A percentile compares a stretch with the other conserved stretches of the same genome.
phyloP scores from a whole-genome alignment of 2,329 filamentous ascomycete species.

The Ceratocystis papillata region DNA sequence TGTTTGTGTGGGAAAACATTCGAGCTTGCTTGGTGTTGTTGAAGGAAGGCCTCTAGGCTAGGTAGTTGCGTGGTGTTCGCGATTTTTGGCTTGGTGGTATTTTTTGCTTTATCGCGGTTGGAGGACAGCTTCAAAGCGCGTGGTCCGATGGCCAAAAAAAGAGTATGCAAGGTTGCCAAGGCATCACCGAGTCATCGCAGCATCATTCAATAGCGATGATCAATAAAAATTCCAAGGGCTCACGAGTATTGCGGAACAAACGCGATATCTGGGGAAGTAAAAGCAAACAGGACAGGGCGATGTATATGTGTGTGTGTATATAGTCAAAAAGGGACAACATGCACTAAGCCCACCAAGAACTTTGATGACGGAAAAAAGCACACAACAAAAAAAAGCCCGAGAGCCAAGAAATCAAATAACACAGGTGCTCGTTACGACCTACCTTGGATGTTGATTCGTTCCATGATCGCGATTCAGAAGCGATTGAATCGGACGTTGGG shows the following conservation, averaged over 20 bases:
- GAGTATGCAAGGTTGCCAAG: background rate
- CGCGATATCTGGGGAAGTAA: background rate
- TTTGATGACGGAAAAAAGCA: background rate
- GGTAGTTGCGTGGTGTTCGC: background rate
- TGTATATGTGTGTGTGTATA: no score
- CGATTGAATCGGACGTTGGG: conserved; percentile 41
- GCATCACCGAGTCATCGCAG: background rate
- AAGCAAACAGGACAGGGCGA: background rate
- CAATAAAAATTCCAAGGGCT: background rate
- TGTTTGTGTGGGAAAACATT: background rate
- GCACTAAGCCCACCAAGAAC: no score
- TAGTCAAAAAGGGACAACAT: background rate
- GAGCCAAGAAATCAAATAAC: background rate
- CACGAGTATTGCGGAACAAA: background rate
- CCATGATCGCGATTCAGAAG: conserved; percentile 39
- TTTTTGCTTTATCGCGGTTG: background rate
- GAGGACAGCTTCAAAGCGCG: background rate
- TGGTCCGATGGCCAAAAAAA: background rate
- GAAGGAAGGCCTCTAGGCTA: conserved; percentile 8
- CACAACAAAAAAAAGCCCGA: background rate
- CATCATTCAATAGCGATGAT: background rate
- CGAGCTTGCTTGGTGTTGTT: background rate
- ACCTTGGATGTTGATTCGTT: conserved; percentile 41
- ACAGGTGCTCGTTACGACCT: conserved; percentile 21
- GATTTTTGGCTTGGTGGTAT: conserved; percentile 1